These are phyloP conservation scores for Globisporangium nagaii DNA, from an alignment of 352 stramenopile genomes.

Conservation along the genomic window DNA sequence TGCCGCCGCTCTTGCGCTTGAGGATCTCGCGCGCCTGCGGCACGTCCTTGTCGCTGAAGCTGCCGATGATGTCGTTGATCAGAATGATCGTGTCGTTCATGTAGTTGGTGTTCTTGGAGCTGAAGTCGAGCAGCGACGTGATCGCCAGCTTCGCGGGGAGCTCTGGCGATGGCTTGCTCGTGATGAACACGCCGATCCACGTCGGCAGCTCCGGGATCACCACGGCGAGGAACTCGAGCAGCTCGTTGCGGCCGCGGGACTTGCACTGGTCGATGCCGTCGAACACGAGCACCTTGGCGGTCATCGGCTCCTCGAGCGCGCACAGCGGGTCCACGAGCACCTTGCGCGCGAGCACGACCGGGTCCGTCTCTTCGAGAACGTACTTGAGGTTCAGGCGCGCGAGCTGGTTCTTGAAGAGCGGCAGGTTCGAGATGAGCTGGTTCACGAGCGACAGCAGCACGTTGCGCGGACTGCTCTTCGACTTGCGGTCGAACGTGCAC, in stretches of 20 bases:
- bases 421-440: conserved; percentile 62
- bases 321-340: conserved; percentile 71
- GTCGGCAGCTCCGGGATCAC: conserved; percentile 53
- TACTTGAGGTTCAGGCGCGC: conserved; percentile 79
- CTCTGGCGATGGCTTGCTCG: conserved; percentile 61
- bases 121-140: conserved; percentile 73
- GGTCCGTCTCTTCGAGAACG: conserved; percentile 71
- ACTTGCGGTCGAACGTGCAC: conserved; percentile 74
- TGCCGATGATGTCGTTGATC: conserved; percentile 48
- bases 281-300: conserved; percentile 58
- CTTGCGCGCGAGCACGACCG: conserved; percentile 60
- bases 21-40: conserved; percentile 45
- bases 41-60: conserved; percentile 41
- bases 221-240: conserved; percentile 62
- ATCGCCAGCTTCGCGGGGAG: conserved; percentile 54
- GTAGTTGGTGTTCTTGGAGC: conserved; percentile 50
- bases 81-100: conserved; percentile 47
- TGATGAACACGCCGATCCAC: conserved; percentile 70
- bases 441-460: conserved; percentile 79
- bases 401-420: conserved; percentile 76
- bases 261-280: conserved; percentile 75
- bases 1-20: conserved; percentile 63
- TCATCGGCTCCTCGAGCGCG: conserved; percentile 56
- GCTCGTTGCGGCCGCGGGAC: conserved; percentile 41
- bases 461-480: conserved; percentile 62